Evolutionary conservation across 2,329 filamentous ascomycete species (phyloP), one percentile per base, ranked within the genome.

Genomic region (Fusarium sp.): DNA sequence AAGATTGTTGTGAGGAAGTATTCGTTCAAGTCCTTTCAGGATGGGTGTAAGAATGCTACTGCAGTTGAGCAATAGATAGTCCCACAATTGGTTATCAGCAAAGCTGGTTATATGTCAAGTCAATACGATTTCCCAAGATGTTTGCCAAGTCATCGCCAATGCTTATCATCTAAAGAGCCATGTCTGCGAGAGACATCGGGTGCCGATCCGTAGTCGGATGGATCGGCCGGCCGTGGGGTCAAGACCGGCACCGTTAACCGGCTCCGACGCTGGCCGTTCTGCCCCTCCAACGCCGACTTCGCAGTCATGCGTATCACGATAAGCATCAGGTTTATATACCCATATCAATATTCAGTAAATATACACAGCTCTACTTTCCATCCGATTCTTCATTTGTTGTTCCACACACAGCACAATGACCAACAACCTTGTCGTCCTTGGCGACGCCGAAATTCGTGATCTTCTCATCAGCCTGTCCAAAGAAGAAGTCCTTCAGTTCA

Each of bases 391-490:
- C 10, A 6, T 23, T 32, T 32, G 2, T 23, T 19, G 8, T 32
- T 12, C 15, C 15, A 16, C 4, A 3, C 9, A 18, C 28, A 12
- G 21, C 47, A 50, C 28, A 25, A 75, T 62, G 40, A 33, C 46
- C 21, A 42, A 16, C 44, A 32, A 35, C 6, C 53, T 72, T 4
- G 32, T 69, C 15, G 60, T 75, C 25, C 72, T 78, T 28, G 64
- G 65, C 13, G 72, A 78, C 32, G 16, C 44, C 0, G 64, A 59
- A 9, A 73, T 78, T 4, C 61, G 73, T 12, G 40, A 60, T 1
- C 63, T 78, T 7, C 73, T 78, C 13, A 67, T 77, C 25, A 43
- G 63, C 18, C 63, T 74, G 1, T 52, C 69, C 3, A 72, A 59
- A 12, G 49, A 68, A 2, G 71, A 74, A 19, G 60, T 77, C 19